Conservation (phyloP, 768 basidiomycete genomes). For the Xerocomus potaroensis region DNA sequence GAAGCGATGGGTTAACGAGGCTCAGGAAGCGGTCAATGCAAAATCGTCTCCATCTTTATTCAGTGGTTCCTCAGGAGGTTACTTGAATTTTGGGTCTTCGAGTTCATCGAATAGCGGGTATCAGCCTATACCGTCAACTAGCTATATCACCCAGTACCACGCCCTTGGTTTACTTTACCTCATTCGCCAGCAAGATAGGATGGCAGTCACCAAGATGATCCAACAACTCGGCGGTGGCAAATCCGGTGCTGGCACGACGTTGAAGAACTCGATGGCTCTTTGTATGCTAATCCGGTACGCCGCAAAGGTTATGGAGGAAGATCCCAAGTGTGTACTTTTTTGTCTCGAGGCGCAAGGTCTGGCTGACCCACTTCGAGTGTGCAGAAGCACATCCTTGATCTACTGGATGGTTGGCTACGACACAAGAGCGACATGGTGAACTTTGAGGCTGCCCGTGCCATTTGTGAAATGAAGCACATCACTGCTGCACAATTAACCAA, state of each 20-base stretch:
- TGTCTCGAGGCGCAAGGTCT: background rate
- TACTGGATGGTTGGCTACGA: slow-evolving; percentile 90
- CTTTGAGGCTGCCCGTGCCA: slow-evolving; percentile 94
- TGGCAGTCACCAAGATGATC: slow-evolving; percentile 99
- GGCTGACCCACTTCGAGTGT: slow-evolving; percentile 45
- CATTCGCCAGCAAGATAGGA: slow-evolving; percentile 95
- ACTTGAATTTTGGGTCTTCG: slow-evolving; percentile 66
- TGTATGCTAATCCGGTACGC: slow-evolving; percentile 99
- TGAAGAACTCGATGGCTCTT: slow-evolving; percentile 95
- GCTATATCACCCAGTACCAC: slow-evolving; percentile 95
- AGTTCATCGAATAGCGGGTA: slow-evolving; percentile 54
- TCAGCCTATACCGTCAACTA: slow-evolving; percentile 82
- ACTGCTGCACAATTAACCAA: slow-evolving; percentile 73
- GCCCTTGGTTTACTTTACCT: slow-evolving; percentile 90
- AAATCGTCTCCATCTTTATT: slow-evolving; percentile 77
- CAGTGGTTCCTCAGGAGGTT: slow-evolving; percentile 49
- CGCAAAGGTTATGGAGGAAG: slow-evolving; percentile 98
- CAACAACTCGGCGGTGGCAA: slow-evolving; percentile 93
- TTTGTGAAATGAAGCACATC: slow-evolving; percentile 93
- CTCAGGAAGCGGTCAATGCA: slow-evolving; percentile 91
- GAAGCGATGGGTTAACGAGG: slow-evolving; percentile 99
- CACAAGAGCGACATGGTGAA: slow-evolving; percentile 99
- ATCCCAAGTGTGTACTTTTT: slow-evolving; percentile 77
- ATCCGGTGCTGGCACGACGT: slow-evolving; percentile 72
- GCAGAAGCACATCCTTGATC: slow-evolving; percentile 88